phyloP scores from a whole-genome alignment of 495 filamentous ascomycete species.

The Trichocladium antarcticum region DNA sequence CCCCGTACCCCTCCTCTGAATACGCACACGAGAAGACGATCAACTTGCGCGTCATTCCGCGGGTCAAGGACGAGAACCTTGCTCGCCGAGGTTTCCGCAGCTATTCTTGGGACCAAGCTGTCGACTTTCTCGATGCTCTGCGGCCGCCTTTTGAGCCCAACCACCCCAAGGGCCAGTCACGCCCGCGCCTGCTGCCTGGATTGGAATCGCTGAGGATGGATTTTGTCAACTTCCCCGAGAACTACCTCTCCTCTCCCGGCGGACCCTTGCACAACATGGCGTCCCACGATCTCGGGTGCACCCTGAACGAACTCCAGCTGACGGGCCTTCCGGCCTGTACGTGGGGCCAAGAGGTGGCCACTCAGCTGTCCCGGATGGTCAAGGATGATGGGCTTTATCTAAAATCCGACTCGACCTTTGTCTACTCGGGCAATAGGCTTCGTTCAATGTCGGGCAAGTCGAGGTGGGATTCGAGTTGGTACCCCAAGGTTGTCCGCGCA shows the following conservation, averaged over 20 bases:
- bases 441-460: constrained; percentile 15
- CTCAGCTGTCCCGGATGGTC: constrained; percentile 30
- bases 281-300: constrained; percentile 34
- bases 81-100: constrained; percentile 34
- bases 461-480: constrained; percentile 9
- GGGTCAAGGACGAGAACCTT: constrained; percentile 26
- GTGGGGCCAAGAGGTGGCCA: constrained; percentile 22
- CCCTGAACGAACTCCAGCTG: constrained; percentile 34
- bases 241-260: constrained; percentile 22
- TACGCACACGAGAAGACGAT: constrained; percentile 12
- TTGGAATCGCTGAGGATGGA: constrained; percentile 36
- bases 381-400: constrained; percentile 37
- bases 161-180: constrained; percentile 14
- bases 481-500: constrained; percentile 25
- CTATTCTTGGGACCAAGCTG: constrained; percentile 39
- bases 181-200: constrained; percentile 32
- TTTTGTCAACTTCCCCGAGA: constrained; percentile 36
- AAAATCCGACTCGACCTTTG: constrained; percentile 26
- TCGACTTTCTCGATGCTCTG: constrained; percentile 35
- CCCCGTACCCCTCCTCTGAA: constrained; percentile 6
- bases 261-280: constrained; percentile 25
- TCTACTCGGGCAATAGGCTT: constrained; percentile 22
- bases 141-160: constrained; percentile 27
- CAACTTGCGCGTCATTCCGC: constrained; percentile 22
- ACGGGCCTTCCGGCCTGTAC: constrained; percentile 34